phyloP scores from a whole-genome alignment of 2,329 filamentous ascomycete genomes.

The Hymenoscyphus occultus region DNA sequence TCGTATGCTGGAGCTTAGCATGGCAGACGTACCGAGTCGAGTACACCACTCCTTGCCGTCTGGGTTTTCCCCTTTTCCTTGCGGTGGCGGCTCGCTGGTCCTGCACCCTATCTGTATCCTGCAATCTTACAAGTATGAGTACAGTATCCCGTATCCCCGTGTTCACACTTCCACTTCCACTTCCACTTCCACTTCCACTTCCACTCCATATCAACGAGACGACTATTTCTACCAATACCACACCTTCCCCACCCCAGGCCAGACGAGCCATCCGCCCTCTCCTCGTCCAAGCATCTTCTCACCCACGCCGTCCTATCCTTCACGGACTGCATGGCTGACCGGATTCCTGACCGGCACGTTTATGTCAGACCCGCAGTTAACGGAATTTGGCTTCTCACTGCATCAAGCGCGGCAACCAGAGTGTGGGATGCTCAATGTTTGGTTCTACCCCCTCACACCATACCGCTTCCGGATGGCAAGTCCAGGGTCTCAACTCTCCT shows the following conservation, averaged over 20 bases:
- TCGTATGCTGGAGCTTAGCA: too few species aligned
- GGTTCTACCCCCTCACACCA: background rate
- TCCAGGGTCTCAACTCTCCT: background rate
- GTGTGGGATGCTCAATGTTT: background rate
- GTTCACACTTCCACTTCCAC: too few species aligned
- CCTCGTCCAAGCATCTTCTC: background rate
- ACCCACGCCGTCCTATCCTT: constrained; percentile 6
- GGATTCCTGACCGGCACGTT: background rate
- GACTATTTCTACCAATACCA: too few species aligned
- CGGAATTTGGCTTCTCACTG: constrained; percentile 11
- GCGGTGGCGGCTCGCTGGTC: background rate
- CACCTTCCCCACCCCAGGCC: background rate
- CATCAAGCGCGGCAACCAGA: constrained; percentile 3
- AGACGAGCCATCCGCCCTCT: background rate
- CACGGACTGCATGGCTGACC: background rate
- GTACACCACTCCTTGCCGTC: background rate
- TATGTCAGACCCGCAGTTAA: background rate
- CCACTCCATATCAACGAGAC: too few species aligned
- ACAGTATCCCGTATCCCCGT: too few species aligned
- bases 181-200: too few species aligned
- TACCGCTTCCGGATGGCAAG: background rate
- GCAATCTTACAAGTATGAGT: too few species aligned
- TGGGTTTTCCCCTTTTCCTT: constrained; percentile 2
- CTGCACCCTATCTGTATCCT: too few species aligned
- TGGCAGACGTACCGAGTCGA: too few species aligned